phyloP scores from a whole-genome alignment of 208 protist species.

The Trypanosoma melophagium region DNA sequence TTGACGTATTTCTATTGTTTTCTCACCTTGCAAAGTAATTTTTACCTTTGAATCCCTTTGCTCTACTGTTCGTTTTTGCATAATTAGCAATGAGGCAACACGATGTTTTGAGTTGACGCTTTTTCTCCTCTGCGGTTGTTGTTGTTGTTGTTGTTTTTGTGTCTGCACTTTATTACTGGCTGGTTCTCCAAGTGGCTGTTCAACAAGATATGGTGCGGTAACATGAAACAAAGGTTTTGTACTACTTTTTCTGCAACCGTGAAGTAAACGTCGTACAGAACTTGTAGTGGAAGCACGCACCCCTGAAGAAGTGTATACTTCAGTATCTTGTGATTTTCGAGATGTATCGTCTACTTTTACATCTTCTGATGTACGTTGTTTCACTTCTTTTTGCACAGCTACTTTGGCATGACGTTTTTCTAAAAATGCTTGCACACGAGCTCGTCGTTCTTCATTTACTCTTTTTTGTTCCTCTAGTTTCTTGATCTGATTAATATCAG shows the following conservation, averaged over 20 bases:
- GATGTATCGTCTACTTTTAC: constrained; percentile 8
- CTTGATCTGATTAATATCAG: constrained; percentile 3
- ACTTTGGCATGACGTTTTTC: constrained; percentile 53
- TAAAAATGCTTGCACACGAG: constrained; percentile 67
- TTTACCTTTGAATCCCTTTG: neutral
- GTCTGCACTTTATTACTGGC: too few species aligned
- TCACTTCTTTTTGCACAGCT: constrained; percentile 31
- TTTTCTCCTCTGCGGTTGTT: too few species aligned
- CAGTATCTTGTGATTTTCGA: constrained; percentile 9
- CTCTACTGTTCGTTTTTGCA: neutral
- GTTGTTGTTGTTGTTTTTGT: too few species aligned
- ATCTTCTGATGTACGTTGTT: constrained; percentile 10
- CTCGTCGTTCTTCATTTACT: constrained; percentile 61
- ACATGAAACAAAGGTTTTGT: too few species aligned
- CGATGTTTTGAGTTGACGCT: neutral
- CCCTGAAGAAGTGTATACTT: neutral
- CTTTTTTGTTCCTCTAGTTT: constrained; percentile 26
- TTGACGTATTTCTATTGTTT: constrained; percentile 43
- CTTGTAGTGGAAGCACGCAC: neutral
- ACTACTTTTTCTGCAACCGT: too few species aligned
- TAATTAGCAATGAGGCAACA: constrained; percentile 30
- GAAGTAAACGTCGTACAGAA: too few species aligned
- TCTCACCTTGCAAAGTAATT: constrained; percentile 22
- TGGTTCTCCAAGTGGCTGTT: too few species aligned
- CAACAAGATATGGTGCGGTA: too few species aligned